A percentile compares a stretch with the other conserved stretches of the same genome.
These are phyloP conservation scores for Pythium oligandrum DNA, from an alignment of 352 stramenopile genomes.

Conservation along the genomic window DNA sequence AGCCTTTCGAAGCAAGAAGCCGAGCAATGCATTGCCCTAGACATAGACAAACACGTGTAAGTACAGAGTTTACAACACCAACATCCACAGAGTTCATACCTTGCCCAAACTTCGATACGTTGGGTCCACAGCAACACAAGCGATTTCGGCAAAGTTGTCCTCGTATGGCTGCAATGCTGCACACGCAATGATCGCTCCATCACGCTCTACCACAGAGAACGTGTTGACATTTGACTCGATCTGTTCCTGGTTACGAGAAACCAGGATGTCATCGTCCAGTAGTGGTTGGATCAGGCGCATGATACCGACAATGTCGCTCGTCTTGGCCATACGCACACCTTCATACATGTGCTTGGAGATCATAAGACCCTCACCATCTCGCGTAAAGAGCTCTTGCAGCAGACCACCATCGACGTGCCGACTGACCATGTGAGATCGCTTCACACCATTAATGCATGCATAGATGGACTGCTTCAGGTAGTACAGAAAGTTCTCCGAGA, in stretches of 20 bases:
- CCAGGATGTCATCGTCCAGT: constrained; percentile 82
- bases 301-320: constrained; percentile 89
- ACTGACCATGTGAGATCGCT: constrained; percentile 81
- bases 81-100: constrained; percentile 17
- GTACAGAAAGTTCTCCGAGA: constrained; percentile 67
- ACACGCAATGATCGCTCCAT: constrained; percentile 87
- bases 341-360: constrained; percentile 97
- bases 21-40: constrained; percentile 87
- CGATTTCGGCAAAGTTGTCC: constrained; percentile 88
- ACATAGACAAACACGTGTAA: constrained; percentile 1
- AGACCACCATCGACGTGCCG: constrained; percentile 86
- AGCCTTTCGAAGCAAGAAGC: constrained; percentile 87
- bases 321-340: constrained; percentile 89
- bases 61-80: not conserved
- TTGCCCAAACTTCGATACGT: constrained; percentile 82
- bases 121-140: constrained; percentile 86
- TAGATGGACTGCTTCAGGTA: constrained; percentile 85
- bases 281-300: constrained; percentile 87
- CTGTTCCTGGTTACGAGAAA: constrained; percentile 84
- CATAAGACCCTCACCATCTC: constrained; percentile 95
- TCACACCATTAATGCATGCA: constrained; percentile 81
- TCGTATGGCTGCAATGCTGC: constrained; percentile 88
- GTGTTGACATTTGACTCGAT: constrained; percentile 88
- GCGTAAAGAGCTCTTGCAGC: constrained; percentile 97
- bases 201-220: constrained; percentile 85